These are phyloP conservation scores for Eutrema japonicum DNA, from an alignment of 345 rosid genomes.

Conservation along the genomic window DNA sequence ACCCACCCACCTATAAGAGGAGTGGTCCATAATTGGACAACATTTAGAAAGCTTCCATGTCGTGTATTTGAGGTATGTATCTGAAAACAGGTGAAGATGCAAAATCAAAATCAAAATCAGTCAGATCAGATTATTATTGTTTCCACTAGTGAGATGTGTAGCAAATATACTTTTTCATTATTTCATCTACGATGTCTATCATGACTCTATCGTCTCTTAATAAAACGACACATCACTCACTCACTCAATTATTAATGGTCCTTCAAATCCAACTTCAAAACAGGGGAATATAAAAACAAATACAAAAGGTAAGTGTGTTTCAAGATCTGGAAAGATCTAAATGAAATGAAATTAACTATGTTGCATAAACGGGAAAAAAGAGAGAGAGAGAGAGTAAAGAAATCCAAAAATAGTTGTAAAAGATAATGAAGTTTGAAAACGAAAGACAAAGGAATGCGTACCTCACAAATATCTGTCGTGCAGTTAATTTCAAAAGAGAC, in stretches of 20 bases:
- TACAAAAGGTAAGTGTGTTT: neutral
- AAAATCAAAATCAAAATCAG: constrained; percentile 30
- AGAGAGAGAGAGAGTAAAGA: neutral
- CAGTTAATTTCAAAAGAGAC: constrained; percentile 40
- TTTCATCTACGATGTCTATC: constrained; percentile 16
- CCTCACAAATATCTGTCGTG: constrained; percentile 28
- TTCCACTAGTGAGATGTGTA: constrained; percentile 23
- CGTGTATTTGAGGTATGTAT: constrained; percentile 1
- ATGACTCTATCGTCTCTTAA: constrained; percentile 15
- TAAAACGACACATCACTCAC: constrained; percentile 10
- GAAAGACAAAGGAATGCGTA: constrained; percentile 27
- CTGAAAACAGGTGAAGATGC: constrained; percentile 14
- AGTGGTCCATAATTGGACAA: constrained; percentile 12
- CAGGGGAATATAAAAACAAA: neutral
- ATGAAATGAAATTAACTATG: neutral
- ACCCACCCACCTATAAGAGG: neutral
- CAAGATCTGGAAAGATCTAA: neutral
- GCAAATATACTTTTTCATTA: constrained; percentile 17
- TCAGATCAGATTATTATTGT: constrained; percentile 29
- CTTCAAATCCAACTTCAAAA: neutral
- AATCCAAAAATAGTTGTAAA: neutral
- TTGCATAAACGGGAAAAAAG: neutral
- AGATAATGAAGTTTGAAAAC: constrained; percentile 30
- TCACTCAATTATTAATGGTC: constrained; percentile 13
- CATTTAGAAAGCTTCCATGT: neutral